These are phyloP conservation scores for Eremochloa ophiuroides DNA, from an alignment of 176 grass and related monocot species.

Conservation along the genomic window DNA sequence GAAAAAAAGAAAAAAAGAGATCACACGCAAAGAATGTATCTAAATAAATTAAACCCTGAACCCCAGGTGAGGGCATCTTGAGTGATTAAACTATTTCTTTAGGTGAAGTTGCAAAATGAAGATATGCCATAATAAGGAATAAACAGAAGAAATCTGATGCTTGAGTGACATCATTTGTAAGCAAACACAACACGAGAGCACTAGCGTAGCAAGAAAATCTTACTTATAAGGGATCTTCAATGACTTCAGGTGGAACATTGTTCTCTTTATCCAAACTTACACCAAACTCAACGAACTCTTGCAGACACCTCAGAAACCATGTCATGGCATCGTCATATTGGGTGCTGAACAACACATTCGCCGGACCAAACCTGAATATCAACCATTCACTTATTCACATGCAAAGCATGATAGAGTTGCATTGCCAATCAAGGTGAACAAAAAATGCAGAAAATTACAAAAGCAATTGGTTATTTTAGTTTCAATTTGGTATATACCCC, in stretches of 20 bases:
- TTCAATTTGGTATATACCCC: neutral
- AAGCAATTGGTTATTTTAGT: neutral
- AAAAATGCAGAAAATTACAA: neutral
- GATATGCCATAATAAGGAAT: neutral
- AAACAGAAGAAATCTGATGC: neutral
- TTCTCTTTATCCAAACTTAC: conserved; percentile 71
- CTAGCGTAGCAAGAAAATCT: conserved; percentile 22
- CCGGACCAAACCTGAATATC: conserved; percentile 78
- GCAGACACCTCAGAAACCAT: conserved; percentile 78
- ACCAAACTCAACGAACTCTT: conserved; percentile 80
- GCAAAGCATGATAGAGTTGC: neutral
- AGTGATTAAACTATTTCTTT: neutral
- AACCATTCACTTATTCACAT: conserved; percentile 12
- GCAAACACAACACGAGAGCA: neutral
- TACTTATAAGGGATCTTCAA: conserved; percentile 91
- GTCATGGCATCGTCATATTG: conserved; percentile 92
- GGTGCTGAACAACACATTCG: conserved; percentile 91
- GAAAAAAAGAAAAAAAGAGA: neutral
- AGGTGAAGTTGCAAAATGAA: neutral
- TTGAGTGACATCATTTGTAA: neutral
- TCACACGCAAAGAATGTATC: neutral
- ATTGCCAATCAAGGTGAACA: neutral
- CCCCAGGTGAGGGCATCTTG: neutral
- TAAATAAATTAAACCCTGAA: conserved; percentile 1
- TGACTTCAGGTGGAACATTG: conserved; percentile 79